Base-by-base conservation (phyloP, 2,329 filamentous ascomycete species). In the Rutstroemia sp. region DNA sequence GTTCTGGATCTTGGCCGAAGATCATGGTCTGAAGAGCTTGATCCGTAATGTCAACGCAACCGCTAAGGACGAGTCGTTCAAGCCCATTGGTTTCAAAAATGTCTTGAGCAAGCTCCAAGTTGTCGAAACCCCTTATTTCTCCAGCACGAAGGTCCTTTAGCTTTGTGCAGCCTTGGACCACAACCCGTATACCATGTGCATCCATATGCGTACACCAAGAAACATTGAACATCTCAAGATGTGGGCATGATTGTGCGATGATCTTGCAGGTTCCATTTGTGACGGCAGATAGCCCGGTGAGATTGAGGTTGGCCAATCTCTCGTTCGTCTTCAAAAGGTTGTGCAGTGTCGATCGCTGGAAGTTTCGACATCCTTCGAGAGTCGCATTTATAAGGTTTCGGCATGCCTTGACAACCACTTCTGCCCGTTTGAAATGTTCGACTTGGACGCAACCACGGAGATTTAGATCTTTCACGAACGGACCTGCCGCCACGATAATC, bases 201-300 rank as follows among this genome's bases (percentile, higher is more conserved):
- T 94, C 87, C 68, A 96, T 83, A 59, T 90, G 87, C 62, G 85
- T 85, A 74, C 94, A 99, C 90, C 92, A 97, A 0, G 91, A 95
- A 19, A 97, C 82, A 66, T 96, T 95, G 62, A 97, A 79, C 55
- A 82, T 79, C 71, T 95, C 86, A n/a, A 99, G 77, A 49, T 86
- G 84, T 1, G 86, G 84, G 65, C 92, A 97, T 41, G 86, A 86
- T 53, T 87, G 79, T 0, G 89, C 86, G 58, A 99, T 87, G 58
- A 95, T 90, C 67, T 86, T 89, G 81, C 95, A 92, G 0, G 90
- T 88, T 21, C 82, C 82, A 68, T 96, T 95, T 30, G 86, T 90
- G 14, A 92, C 88, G 12, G 86, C 85, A 2, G 83, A 76, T 59
- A 97, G 78, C 0, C 91, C 92, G 1, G 90, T 90, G 39, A 99